phyloP scores from a whole-genome alignment of 192 early-diverging fungal species.

The Obelidium mucronatum region DNA sequence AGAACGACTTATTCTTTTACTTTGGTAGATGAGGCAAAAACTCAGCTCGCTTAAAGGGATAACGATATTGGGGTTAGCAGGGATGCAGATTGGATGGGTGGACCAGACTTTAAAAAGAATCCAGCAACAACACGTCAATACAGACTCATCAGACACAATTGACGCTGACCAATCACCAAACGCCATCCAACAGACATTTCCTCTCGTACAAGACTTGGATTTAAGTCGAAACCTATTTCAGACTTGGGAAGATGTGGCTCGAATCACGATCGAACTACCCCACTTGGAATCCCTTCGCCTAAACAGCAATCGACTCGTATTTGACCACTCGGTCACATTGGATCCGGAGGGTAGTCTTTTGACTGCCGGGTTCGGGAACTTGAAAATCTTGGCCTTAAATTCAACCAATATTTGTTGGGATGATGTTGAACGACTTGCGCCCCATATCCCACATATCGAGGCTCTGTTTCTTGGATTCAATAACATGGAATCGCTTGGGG shows the following conservation, averaged over 20 bases:
- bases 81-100: slow-evolving; percentile 36
- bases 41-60: neutral
- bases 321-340: too few relatives aligned
- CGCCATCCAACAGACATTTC: too few relatives aligned
- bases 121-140: too few relatives aligned
- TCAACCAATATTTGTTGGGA: slow-evolving; percentile 45
- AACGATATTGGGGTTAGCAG: slow-evolving; percentile 48
- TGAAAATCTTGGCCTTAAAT: slow-evolving; percentile 47
- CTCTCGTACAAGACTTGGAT: slow-evolving; percentile 53
- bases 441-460: slow-evolving; percentile 39
- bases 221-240: slow-evolving; percentile 51
- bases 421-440: slow-evolving; percentile 34
- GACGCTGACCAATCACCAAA: too few relatives aligned
- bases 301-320: slow-evolving; percentile 47
- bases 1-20: neutral
- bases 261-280: slow-evolving; percentile 43
- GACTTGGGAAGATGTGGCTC: slow-evolving; percentile 44
- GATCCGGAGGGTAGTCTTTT: neutral
- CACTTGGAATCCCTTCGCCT: slow-evolving; percentile 46
- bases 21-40: neutral
- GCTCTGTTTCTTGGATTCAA: slow-evolving; percentile 56
- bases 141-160: too few relatives aligned
- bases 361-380: slow-evolving; percentile 29
- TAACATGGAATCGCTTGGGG: slow-evolving; percentile 17
- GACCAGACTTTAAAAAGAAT: too few relatives aligned